Base-by-base conservation (phyloP, 305 asterid species). In the Ajuga reptans region DNA sequence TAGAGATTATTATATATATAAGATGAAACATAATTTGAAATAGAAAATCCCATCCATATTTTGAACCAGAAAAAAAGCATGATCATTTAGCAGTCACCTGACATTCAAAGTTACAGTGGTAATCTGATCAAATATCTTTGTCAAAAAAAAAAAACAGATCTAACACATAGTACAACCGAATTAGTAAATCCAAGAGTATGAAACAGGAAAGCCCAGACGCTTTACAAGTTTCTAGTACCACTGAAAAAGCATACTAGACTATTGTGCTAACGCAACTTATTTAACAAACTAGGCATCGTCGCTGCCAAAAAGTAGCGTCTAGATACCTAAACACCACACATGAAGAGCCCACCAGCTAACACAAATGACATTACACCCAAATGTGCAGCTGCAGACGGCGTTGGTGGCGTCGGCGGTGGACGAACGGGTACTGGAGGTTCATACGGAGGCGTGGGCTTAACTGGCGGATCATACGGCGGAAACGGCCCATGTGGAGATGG, bases 291-390 rank as follows among this genome's bases (percentile, higher is more conserved):
- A 52, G 60, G 46, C 50, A 42, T 36, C 58, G 45, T 34, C 55
- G 68, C 71, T 36, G 57, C 45, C 63, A 47, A 11, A 64, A 21
- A 47, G 63, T 16, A 27, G 37, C 68, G 18, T 9, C 78, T 71
- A 71, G 59, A 75, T 42, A 51, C 68, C 65, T 29, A 56, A 7
- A 14, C 52, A 75, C 75, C 12, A 54, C 60, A 71, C 56, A 59
- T 11, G 71, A 71, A 53, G 58, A 71, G 36, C 54, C 72, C 79
- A 29, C 34, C 75, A 14, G 53, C 9, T 7, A 76, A 18, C 71
- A 66, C 59, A 29, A 34, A 11, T 7, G 76, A 34, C 31, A 66
- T 15, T 45, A 45, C 74, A 6, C 37, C 66, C 52, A 55, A 18
- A 4, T 24, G 73, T 16, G 67, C 6, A 3, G 79, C 77, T 11